Percentiles rank a stretch among this genome's conserved stretches.
Conservation (phyloP, 2,329 filamentous ascomycete species). For the Diaporthe sp. region DNA sequence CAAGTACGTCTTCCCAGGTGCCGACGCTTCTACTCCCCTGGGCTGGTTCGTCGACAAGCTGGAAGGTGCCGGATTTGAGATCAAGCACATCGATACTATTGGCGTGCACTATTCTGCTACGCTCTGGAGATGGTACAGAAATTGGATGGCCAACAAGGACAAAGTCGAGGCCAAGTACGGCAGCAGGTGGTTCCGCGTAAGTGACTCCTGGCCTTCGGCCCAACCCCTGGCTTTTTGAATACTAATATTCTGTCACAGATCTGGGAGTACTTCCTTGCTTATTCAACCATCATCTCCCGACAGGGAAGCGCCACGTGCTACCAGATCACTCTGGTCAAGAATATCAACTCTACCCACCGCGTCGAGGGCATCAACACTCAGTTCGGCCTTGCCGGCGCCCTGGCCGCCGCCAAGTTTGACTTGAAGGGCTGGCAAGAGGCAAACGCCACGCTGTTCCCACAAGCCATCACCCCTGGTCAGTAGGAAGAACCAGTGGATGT, state of each 20-base stretch:
- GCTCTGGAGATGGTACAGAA: slow-evolving; percentile 97
- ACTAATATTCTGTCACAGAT: slow-evolving; percentile 65
- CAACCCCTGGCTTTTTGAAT: no score
- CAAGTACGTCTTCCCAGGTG: slow-evolving; percentile 98
- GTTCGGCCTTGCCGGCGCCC: slow-evolving; percentile 75
- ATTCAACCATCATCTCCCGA: slow-evolving; percentile 84
- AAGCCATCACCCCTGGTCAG: slow-evolving; percentile 42
- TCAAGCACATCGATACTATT: slow-evolving; percentile 93
- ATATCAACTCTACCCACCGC: slow-evolving; percentile 88
- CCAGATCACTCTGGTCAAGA: slow-evolving; percentile 90
- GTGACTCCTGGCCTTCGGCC: slow-evolving; percentile 50
- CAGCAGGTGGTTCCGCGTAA: slow-evolving; percentile 92
- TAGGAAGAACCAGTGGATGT: slow-evolving; percentile 36
- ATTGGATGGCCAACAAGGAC: slow-evolving; percentile 95
- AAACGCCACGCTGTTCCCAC: slow-evolving; percentile 48
- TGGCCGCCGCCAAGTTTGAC: slow-evolving; percentile 51
- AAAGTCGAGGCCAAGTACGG: slow-evolving; percentile 97
- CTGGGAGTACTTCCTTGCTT: slow-evolving; percentile 93
- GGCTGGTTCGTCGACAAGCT: slow-evolving; percentile 88
- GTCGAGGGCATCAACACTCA: slow-evolving; percentile 79
- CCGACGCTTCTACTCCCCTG: slow-evolving; percentile 93
- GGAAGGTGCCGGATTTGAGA: slow-evolving; percentile 88
- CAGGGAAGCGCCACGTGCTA: slow-evolving; percentile 89
- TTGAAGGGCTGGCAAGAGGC: slow-evolving; percentile 49
- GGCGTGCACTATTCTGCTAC: slow-evolving; percentile 98